Evolutionary conservation across 176 grass and related monocot genomes (phyloP).

Genomic region (Melocanna baccifera): DNA sequence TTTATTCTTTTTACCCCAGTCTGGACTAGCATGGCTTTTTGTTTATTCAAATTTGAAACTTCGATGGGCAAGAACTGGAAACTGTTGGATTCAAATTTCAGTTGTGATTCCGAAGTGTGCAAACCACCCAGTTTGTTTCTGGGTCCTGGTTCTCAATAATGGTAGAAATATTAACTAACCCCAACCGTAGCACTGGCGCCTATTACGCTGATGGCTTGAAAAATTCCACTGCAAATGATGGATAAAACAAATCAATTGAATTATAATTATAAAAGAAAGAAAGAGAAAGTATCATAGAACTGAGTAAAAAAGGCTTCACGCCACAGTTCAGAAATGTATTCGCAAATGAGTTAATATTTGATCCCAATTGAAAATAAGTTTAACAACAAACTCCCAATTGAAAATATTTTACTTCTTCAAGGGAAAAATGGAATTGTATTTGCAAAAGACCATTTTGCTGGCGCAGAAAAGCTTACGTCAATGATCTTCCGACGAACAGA

Average conservation of each 20-base stretch:
- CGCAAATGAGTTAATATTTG: neutral
- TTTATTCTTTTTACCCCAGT: neutral
- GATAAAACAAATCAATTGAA: neutral
- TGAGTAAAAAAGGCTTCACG: neutral
- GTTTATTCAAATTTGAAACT: neutral
- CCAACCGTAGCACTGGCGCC: slow-evolving; percentile 20
- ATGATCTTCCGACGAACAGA: slow-evolving; percentile 50
- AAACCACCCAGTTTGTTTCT: neutral
- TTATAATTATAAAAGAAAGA: neutral
- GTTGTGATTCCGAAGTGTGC: neutral
- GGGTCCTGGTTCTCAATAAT: neutral
- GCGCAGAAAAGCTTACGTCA: slow-evolving; percentile 46
- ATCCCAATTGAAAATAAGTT: neutral
- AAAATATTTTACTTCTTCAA: neutral
- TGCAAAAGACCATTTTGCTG: neutral
- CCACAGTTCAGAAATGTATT: neutral
- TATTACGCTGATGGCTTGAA: slow-evolving; percentile 44
- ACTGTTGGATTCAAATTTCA: neutral
- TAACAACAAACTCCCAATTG: neutral
- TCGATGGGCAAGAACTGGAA: neutral
- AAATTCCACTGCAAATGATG: slow-evolving; percentile 50
- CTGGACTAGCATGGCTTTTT: neutral
- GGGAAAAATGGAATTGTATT: neutral
- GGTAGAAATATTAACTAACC: slow-evolving; percentile 44
- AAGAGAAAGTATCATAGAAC: neutral